Percentiles rank a stretch among this genome's conserved stretches.
phyloP scores from a whole-genome alignment of 495 filamentous ascomycete species.

The Penicillium waksmanii region DNA sequence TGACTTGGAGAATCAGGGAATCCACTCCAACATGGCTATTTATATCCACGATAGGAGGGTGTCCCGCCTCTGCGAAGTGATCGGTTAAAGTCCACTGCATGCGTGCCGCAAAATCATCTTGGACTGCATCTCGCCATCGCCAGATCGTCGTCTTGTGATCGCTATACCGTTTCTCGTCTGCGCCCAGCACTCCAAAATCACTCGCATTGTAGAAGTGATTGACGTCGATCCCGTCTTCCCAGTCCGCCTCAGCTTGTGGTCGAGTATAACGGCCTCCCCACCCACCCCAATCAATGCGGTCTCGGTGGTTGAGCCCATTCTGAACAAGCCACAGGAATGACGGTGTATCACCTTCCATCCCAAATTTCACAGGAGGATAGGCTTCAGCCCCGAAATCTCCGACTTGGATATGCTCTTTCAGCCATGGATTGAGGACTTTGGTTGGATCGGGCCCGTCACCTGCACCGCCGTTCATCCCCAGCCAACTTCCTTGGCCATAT shows the following conservation, averaged over 20 bases:
- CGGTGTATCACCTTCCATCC: slow-evolving; percentile 50
- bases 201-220: slow-evolving; percentile 43
- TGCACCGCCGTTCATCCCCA: slow-evolving; percentile 45
- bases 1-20: slow-evolving; percentile 30
- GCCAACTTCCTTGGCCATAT: slow-evolving; percentile 47
- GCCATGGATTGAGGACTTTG: slow-evolving; percentile 40
- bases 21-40: slow-evolving; percentile 36
- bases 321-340: slow-evolving; percentile 48
- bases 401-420: slow-evolving; percentile 45
- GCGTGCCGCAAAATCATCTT: slow-evolving; percentile 50
- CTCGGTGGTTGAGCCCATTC: slow-evolving; percentile 44
- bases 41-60: slow-evolving; percentile 41
- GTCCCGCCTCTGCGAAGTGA: slow-evolving; percentile 31
- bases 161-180: slow-evolving; percentile 31
- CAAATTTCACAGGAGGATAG: slow-evolving; percentile 46
- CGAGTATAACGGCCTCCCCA: slow-evolving; percentile 31
- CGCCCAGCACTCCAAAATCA: slow-evolving; percentile 18
- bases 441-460: slow-evolving; percentile 41
- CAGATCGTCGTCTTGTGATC: slow-evolving; percentile 48
- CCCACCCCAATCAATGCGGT: slow-evolving; percentile 46
- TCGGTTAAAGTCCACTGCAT: slow-evolving; percentile 45
- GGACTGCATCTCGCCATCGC: slow-evolving; percentile 49
- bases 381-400: slow-evolving; percentile 37
- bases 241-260: slow-evolving; percentile 5
- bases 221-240: slow-evolving; percentile 16